Evolutionary conservation across 2,329 filamentous ascomycete genomes (phyloP).

Genomic region (Ceratocystis cubensis): DNA sequence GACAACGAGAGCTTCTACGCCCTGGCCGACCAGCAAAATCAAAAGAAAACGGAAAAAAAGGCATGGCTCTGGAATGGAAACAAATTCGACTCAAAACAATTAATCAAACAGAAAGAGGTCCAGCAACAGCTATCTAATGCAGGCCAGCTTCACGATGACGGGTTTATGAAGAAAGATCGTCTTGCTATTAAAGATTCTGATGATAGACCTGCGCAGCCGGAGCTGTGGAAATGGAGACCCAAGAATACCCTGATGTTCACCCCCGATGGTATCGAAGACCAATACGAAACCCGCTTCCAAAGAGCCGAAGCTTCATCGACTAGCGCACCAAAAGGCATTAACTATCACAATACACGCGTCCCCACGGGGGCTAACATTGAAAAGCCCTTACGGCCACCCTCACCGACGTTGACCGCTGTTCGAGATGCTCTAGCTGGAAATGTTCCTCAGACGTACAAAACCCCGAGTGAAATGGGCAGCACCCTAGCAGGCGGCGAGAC

Average conservation of each 20-base stretch:
- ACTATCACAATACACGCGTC: constrained; percentile 71
- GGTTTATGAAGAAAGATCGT: constrained; percentile 40
- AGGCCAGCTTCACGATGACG: constrained; percentile 41
- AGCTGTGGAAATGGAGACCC: constrained; percentile 62
- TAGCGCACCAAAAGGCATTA: constrained; percentile 63
- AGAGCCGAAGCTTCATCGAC: constrained; percentile 56
- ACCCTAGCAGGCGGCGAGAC: constrained; percentile 48
- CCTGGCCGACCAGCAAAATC: constrained; percentile 80
- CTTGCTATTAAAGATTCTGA: constrained; percentile 54
- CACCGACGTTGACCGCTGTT: constrained; percentile 73
- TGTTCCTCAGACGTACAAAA: constrained; percentile 48
- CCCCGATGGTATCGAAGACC: constrained; percentile 52
- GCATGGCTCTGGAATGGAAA: constrained; percentile 83
- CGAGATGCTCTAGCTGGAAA: constrained; percentile 71
- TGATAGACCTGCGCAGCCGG: constrained; percentile 61
- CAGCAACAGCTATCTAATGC: constrained; percentile 40
- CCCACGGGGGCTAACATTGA: constrained; percentile 27
- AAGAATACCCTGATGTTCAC: constrained; percentile 82
- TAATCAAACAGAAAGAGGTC: constrained; percentile 54
- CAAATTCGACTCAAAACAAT: constrained; percentile 69
- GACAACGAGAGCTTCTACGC: constrained; percentile 97
- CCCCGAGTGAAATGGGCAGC: constrained; percentile 36
- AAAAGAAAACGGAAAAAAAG: constrained; percentile 70
- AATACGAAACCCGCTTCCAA: constrained; percentile 50
- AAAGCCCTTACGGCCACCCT: constrained; percentile 43